Base-by-base conservation (phyloP, 1,139 yeast species). In the Nakaseomyces delphensis region DNA sequence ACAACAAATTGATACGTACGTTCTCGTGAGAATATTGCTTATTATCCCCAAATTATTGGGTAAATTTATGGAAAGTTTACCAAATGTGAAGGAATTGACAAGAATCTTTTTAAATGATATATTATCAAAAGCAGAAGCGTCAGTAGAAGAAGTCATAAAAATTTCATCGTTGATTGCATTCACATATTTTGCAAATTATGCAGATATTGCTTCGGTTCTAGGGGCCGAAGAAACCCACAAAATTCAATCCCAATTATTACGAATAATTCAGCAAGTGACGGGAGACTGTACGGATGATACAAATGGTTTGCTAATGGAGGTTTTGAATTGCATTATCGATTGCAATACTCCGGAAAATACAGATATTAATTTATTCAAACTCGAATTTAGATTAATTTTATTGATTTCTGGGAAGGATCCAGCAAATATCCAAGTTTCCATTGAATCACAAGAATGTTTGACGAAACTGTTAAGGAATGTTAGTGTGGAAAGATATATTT, bases 201-300 rank as follows among this genome's bases (percentile, higher is more conserved):
- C 76, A 2, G 67, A 67, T 14, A 60, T 74, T 16, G 55, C 60
- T 9, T 46, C 57, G 1, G 53, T 64, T 3, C 48, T 59, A 5
- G 54, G 58, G 2, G 21, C 24, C 8, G 52, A 50, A 10, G 28
- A 45, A 7, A 49, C 56, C 13, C 9, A 32, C 7, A 51, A 52
- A 3, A 50, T 65, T n/a, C 74, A 73, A 48, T 54, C 56, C 15
- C 50, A 52, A 3, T 53, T 73, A n/a, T 57, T 74, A 10, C 47
- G 52, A 1, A 51, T 70, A 2, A 66, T 77, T 14, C 53, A 63
- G 2, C 59, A 71, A 2, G 60, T 87, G n/a, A 59, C 74, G 2
- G 74, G 71, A 1, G 82, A 77, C 1, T 76, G 94, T 1, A 84
- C 79, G 40, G 96, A 85, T 39, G 97, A 89, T 54, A 76, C 95